Base-by-base conservation (phyloP, 805 yeast species). In the Wickerhamiella vanderwaltii region DNA sequence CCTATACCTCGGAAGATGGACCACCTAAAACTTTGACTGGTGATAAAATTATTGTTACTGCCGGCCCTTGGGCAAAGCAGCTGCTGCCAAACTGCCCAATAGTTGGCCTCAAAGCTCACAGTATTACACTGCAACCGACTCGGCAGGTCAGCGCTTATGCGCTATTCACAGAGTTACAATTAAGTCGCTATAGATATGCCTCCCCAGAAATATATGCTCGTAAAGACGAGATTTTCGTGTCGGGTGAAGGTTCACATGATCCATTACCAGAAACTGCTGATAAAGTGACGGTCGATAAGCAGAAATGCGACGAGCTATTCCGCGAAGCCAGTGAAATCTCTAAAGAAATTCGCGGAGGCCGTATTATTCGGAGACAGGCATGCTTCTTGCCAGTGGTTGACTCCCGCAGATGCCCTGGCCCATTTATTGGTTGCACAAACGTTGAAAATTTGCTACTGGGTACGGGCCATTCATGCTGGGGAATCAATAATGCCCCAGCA, bases 401-500 rank as follows among this genome's bases (percentile, higher is more conserved):
- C 57, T 88, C 86, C 6, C 94, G 96, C 1, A 80, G 93, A 4
- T 74, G 84, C 29, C 75, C 88, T 1, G 98, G 98, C 5, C 98
- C 98, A 0, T 66, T 91, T 41, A 78, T 88, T 51, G 98, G 98
- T 35, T 88, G 83, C 52, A 88, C 97, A 0, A 86, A 86, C 54
- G 93, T 87, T 6, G 74, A 72, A 17, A 77, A 78, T 46, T 64
- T 88, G 46, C 81, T 66, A 52, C 60, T 88, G 43, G 95, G 95
- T 2, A 74, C 88, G 12, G 98, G 97, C 0, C 98, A 88, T 61
- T 81, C 95, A 12, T 91, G 97, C 63, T 88, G 98, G 98, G 98
- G 98, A 17, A 91, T 88, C 48, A 91, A 88, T 63, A 88, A 91
- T 60, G 95, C 95, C 0, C 96, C 96, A 1, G 96, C 82, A 3